Percentiles rank a stretch among this genome's conserved stretches.
These are phyloP conservation scores for Cryptococcus amylolentus DNA, from an alignment of 1,284 basidiomycete species.

Conservation along the genomic window DNA sequence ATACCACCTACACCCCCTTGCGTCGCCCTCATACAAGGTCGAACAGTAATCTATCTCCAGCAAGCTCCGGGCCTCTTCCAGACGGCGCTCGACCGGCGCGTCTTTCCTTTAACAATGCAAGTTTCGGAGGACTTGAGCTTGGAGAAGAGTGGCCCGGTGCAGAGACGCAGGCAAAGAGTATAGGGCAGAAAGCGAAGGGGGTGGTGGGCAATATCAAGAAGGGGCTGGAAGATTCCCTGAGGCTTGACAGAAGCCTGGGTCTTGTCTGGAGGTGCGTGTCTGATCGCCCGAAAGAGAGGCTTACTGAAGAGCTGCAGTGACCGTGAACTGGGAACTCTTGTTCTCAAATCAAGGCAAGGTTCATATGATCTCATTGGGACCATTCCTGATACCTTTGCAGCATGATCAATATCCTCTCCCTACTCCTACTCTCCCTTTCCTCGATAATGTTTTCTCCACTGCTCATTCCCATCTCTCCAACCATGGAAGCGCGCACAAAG, in stretches of 20 bases:
- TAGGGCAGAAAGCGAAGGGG: conserved; percentile 4
- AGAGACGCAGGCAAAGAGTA: not conserved
- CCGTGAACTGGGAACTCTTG: conserved; percentile 40
- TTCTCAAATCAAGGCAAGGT: conserved; percentile 44
- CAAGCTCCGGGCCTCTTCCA: no score
- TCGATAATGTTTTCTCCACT: conserved; percentile 42
- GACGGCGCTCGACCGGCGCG: no score
- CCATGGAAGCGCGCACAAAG: conserved; percentile 21
- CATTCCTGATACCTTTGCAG: conserved; percentile 15
- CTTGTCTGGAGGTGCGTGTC: conserved; percentile 43
- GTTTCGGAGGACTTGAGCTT: not conserved
- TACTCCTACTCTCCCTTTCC: conserved; percentile 42
- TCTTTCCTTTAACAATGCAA: not conserved
- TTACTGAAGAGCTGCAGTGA: conserved; percentile 27
- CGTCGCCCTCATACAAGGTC: not conserved
- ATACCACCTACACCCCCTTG: not conserved
- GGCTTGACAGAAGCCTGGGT: conserved; percentile 37
- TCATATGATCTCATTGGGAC: not conserved
- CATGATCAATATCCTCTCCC: conserved; percentile 48
- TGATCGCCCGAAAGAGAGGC: not conserved
- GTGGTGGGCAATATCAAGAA: conserved; percentile 14
- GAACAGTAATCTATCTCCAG: no score
- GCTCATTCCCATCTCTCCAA: conserved; percentile 15
- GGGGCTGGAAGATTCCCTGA: conserved; percentile 35
- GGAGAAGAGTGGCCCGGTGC: conserved; percentile 3